Conservation (phyloP, 2,329 filamentous ascomycete genomes). For the Fusarium kyushuense region DNA sequence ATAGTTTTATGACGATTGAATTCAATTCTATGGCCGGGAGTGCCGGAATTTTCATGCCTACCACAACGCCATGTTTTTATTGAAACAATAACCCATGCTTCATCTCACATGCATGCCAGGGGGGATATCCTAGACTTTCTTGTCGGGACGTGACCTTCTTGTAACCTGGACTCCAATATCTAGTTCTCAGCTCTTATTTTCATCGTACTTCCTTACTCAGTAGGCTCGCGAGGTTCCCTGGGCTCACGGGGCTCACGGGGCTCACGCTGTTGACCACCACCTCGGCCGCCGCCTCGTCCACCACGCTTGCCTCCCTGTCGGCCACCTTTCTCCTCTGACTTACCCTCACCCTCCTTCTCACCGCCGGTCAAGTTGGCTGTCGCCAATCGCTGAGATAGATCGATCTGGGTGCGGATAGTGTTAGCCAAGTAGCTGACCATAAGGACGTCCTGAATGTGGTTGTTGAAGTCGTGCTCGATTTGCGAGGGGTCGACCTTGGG, state of each 20-base stretch:
- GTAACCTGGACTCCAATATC: conserved; percentile 38
- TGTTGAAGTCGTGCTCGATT: conserved; percentile 99
- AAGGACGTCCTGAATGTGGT: conserved; percentile 98
- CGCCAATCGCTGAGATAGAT: conserved; percentile 93
- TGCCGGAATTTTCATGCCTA: conserved; percentile 51
- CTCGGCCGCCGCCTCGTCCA: conserved; percentile 63
- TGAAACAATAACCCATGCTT: conserved; percentile 51
- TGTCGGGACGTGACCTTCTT: conserved; percentile 42
- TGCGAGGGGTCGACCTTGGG: conserved; percentile 93
- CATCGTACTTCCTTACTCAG: conserved; percentile 29
- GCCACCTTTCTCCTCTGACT: conserved; percentile 59
- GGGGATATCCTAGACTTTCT: conserved; percentile 42
- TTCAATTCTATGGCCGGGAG: conserved; percentile 52
- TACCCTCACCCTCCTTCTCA: conserved; percentile 64
- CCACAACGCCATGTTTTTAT: conserved; percentile 56
- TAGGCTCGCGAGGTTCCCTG: conserved; percentile 61
- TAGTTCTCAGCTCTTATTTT: conserved; percentile 36
- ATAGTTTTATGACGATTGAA: conserved; percentile 51
- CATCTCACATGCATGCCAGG: conserved; percentile 47
- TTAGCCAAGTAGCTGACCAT: conserved; percentile 98
- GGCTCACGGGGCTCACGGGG: conserved; percentile 63
- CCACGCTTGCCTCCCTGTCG: conserved; percentile 65
- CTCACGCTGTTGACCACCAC: conserved; percentile 63
- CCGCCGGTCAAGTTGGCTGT: conserved; percentile 73
- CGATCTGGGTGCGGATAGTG: conserved; percentile 98